phyloP scores from a whole-genome alignment of 2,329 filamentous ascomycete genomes.

The Monilinia fructigena region DNA sequence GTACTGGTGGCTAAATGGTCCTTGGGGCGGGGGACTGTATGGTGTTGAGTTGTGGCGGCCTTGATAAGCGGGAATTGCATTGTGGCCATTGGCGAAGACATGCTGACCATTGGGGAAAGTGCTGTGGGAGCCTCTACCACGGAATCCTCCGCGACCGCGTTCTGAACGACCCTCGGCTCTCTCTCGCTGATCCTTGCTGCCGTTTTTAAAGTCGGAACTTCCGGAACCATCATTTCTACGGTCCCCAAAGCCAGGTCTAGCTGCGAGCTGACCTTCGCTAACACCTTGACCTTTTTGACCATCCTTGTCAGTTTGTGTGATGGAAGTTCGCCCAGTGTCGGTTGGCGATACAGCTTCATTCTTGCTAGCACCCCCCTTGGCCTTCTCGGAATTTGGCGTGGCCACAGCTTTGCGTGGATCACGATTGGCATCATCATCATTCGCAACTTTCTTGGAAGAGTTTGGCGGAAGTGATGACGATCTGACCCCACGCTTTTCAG shows the following conservation, averaged over 20 bases:
- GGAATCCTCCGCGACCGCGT: conserved; percentile 47
- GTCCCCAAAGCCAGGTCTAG: conserved; percentile 33
- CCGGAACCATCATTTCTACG: conserved; percentile 36
- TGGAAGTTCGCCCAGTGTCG: conserved; percentile 39
- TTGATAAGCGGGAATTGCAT: conserved; percentile 35
- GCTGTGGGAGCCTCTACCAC: conserved; percentile 45
- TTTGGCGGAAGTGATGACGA: conserved; percentile 39
- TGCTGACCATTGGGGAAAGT: conserved; percentile 40
- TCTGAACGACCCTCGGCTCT: conserved; percentile 44
- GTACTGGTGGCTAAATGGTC: conserved; percentile 40
- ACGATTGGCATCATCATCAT: conserved; percentile 30
- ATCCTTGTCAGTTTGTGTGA: conserved; percentile 39
- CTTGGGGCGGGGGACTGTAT: conserved; percentile 43
- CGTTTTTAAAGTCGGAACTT: conserved; percentile 33
- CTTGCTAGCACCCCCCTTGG: conserved; percentile 31
- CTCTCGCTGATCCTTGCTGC: conserved; percentile 36
- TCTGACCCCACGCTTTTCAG: conserved; percentile 33
- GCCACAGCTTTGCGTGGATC: conserved; percentile 34
- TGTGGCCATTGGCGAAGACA: conserved; percentile 45
- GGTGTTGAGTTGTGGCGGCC: conserved; percentile 36
- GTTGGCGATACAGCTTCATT: conserved; percentile 31
- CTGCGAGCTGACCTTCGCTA: conserved; percentile 33
- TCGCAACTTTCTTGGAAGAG: conserved; percentile 31
- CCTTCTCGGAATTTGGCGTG: conserved; percentile 33
- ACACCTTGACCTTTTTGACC: conserved; percentile 26